Conservation (phyloP, 2,329 filamentous ascomycete genomes). For the Cucurbitaria berberidis region DNA sequence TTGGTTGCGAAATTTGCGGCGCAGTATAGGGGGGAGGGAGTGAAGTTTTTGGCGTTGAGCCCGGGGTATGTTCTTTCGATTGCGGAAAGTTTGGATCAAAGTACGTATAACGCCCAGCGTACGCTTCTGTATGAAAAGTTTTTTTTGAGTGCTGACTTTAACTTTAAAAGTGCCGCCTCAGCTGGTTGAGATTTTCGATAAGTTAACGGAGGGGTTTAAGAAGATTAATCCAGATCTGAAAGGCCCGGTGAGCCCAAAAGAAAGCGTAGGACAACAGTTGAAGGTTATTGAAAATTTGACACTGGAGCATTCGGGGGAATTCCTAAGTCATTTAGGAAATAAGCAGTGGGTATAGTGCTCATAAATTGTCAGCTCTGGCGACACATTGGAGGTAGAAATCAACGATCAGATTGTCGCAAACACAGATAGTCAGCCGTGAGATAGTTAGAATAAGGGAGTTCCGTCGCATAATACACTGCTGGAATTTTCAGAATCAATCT, state of each 20-base stretch:
- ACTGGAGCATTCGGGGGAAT: slow-evolving; percentile 15
- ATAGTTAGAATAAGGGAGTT: too few species aligned
- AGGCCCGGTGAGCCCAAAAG: slow-evolving; percentile 8
- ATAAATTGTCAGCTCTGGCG: too few species aligned
- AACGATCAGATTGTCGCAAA: too few species aligned
- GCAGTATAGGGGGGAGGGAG: slow-evolving; percentile 24
- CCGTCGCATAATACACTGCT: too few species aligned
- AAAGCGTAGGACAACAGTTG: slow-evolving; percentile 11
- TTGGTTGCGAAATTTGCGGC: slow-evolving; percentile 49
- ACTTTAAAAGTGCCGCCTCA: neutral
- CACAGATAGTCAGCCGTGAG: too few species aligned
- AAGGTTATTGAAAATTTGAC: slow-evolving; percentile 13
- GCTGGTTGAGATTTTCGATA: neutral
- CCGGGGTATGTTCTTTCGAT: slow-evolving; percentile 7
- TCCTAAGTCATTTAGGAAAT: slow-evolving; percentile 17
- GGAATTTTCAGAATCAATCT: too few species aligned
- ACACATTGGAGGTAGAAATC: too few species aligned
- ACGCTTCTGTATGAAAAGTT: neutral
- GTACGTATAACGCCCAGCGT: neutral
- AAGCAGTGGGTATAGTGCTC: neutral
- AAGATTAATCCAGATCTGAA: slow-evolving; percentile 10
- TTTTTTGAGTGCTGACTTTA: neutral
- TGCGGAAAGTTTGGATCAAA: neutral
- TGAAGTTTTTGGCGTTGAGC: slow-evolving; percentile 14
- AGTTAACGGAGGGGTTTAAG: neutral